Conservation (phyloP, 1,284 basidiomycete genomes). For the Apiotrichum laibachii region DNA sequence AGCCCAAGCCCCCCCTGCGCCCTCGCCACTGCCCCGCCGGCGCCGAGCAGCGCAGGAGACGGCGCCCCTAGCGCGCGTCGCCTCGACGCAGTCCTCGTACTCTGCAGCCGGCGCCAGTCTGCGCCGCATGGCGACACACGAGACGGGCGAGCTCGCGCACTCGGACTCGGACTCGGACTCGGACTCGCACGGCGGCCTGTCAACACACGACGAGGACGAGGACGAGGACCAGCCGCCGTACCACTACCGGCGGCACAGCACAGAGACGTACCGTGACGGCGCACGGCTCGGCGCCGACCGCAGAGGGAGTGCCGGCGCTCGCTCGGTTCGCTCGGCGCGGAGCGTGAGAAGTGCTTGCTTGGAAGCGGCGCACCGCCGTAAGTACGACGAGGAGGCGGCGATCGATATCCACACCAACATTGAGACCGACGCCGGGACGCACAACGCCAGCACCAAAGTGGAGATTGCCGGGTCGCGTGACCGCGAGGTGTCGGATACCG, state of each 20-base stretch:
- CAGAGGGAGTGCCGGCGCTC: no score
- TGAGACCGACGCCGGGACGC: not conserved
- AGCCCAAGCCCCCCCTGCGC: not conserved
- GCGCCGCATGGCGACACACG: slow-evolving; percentile 46
- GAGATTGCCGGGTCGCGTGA: no score
- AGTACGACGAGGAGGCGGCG: not conserved
- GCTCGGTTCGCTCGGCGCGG: no score
- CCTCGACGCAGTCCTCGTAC: slow-evolving; percentile 3
- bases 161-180: slow-evolving; percentile 17
- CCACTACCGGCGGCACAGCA: not conserved
- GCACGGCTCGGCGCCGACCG: no score
- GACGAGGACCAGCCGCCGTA: not conserved
- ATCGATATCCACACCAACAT: not conserved
- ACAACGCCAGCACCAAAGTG: no score
- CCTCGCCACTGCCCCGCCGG: not conserved
- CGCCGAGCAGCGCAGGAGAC: not conserved
- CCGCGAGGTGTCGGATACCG: not conserved
- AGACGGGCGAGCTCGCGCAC: slow-evolving; percentile 38
- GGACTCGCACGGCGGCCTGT: slow-evolving; percentile 6
- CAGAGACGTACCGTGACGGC: no score
- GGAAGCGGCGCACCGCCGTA: no score
- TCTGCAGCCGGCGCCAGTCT: slow-evolving; percentile 14
- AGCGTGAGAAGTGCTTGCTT: no score
- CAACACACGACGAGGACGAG: slow-evolving; percentile 28
- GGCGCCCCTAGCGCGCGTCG: slow-evolving; percentile 1